Base-by-base conservation (phyloP, 352 stramenopile genomes). In the Pythium aphanidermatum region DNA sequence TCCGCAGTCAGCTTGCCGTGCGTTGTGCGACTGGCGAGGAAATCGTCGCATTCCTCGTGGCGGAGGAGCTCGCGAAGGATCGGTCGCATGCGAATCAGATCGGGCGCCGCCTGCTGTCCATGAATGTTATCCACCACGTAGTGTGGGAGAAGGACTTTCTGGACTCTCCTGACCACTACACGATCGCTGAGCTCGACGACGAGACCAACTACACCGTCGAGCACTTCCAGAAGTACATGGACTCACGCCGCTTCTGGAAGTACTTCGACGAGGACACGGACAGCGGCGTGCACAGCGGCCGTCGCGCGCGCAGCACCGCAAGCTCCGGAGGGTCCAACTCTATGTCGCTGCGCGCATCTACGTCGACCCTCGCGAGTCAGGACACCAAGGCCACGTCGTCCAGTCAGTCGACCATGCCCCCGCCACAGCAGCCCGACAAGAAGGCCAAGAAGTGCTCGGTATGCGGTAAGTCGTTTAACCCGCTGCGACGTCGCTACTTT, bases 121-220 rank as follows among this genome's bases (percentile, higher is more conserved):
- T 91, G 81, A 93, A 93, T 41, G 40, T 90, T 23, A 60, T 93
- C 27, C 81, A 93, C 53, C 81, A 93, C 62, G 69, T 91, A 31
- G 69, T 88, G 45, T 93, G 81, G 81, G 72, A 86, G 37, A 82
- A 83, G 24, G 78, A 87, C 47, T 93, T 93, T 53, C 58, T 76
- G n/a, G 78, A 91, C 46, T 82, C 70, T 16, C 58, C 62, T 31
- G 81, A 93, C 43, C 72, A 79, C 17, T 93, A 76, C 56, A 80
- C 75, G 42, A 72, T 93, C 51, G 60, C 63, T 5, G 60, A 78
- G 13, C 32, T 83, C 23, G 64, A 84, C 26, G 64, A 74, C 34
- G 73, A 88, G 19, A 54, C 58, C 34, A 70, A 69, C 38, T 86
- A 89, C 54, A 55, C 83, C 32, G 48, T 85, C 17, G 70, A 87